phyloP scores from a whole-genome alignment of 495 filamentous ascomycete genomes.

The Pseudevernia furfuracea region DNA sequence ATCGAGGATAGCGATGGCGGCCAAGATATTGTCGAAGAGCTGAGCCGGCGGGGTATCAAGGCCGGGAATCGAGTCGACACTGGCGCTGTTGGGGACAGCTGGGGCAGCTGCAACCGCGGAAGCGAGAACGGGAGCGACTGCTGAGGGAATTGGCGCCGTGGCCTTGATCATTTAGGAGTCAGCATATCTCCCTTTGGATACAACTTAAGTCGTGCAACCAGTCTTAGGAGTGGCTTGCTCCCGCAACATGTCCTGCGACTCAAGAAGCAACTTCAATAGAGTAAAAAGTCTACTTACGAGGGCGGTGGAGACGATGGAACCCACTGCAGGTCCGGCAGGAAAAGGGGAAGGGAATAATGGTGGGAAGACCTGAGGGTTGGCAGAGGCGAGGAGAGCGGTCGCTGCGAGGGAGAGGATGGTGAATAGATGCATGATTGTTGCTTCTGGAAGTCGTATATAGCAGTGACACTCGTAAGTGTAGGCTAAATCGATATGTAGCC shows the following conservation, averaged over 20 bases:
- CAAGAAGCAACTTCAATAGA: no score
- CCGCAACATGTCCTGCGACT: no score
- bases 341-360: neutral
- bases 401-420: slow-evolving; percentile 7
- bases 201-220: no score
- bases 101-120: neutral
- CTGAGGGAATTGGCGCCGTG: neutral
- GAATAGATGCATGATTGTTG: slow-evolving; percentile 7
- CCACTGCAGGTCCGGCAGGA: neutral
- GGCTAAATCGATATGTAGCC: neutral
- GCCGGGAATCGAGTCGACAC: neutral
- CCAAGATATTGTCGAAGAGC: slow-evolving; percentile 1
- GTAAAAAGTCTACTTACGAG: no score
- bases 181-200: no score
- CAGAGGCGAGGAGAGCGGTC: neutral
- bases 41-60: neutral
- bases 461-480: neutral
- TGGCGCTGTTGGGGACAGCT: neutral
- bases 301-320: neutral
- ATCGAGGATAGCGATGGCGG: neutral
- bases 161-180: no score
- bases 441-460: neutral
- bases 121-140: neutral
- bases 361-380: slow-evolving; percentile 10
- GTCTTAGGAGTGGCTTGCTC: no score